Base-by-base conservation (phyloP, 148 eudicot species). In the Chenopodium formosanum region DNA sequence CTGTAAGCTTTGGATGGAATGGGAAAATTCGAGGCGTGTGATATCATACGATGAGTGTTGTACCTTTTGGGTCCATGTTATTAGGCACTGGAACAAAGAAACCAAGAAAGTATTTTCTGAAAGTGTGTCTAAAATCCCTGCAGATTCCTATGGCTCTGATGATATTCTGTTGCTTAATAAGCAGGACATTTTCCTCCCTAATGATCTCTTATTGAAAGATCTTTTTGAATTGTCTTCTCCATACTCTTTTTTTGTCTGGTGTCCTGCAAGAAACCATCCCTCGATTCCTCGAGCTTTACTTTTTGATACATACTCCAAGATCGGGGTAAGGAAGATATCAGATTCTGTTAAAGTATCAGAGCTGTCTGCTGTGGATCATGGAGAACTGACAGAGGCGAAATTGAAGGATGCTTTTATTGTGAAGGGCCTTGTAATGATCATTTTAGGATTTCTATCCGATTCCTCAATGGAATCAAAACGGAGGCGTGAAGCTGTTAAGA, bases 1-100 rank as follows among this genome's bases (percentile, higher is more conserved):
- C 75, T 79, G 87, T 84, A 77, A 74, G 79, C 91, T 93, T 34
- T 93, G 97, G 97, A 91, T 81, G 79, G 73, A 81, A 25, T 93
- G 97, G 97, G 94, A 90, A 78, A 70, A 67, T 29, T 79, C 91
- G 44, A 86, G 82, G 48, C 14, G 29, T 74, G 4, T 34, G 27
- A 25, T 88, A 16, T 84, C 89, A 8, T 16, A 68, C 34, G 73
- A 63, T 9, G 85, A 90, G 47, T 91, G 91, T 53, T 83, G 78
- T 82, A 85, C 92, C 5, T 90, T 93, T 77, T 93, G 94, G 97
- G 77, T 80, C 9, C 84, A 82, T 74, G 75, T 89, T 47, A 74
- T 84, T 10, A 62, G 46, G 71, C 79, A 83, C 22, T 82, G 87
- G 89, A 73, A 76, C 50, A 0, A 8, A 13, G 64, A 75, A 31